These are phyloP conservation scores for Collybia mongolica DNA, from an alignment of 768 basidiomycete species.

Conservation along the genomic window DNA sequence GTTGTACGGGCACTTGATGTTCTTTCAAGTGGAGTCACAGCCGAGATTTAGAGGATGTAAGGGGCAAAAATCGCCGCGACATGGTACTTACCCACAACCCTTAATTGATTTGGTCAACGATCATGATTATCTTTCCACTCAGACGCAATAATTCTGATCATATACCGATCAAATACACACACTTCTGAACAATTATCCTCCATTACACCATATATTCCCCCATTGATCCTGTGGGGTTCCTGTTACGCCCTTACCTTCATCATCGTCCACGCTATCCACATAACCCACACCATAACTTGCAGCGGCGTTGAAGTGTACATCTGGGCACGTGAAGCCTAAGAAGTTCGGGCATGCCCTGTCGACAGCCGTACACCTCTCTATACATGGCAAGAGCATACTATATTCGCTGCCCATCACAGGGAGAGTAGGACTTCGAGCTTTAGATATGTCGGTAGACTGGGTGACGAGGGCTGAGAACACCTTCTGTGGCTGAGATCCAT, in stretches of 20 bases:
- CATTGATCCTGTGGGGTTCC: constrained; percentile 61
- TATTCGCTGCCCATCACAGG: constrained; percentile 48
- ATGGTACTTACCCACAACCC: too few relatives aligned
- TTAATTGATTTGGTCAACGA: too few relatives aligned
- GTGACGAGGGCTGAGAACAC: constrained; percentile 51
- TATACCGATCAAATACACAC: background rate
- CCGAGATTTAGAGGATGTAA: too few relatives aligned
- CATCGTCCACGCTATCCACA: constrained; percentile 55
- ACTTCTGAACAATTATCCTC: constrained; percentile 3
- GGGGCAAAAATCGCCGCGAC: too few relatives aligned
- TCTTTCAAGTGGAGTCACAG: too few relatives aligned
- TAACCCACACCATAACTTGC: constrained; percentile 77
- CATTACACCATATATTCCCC: constrained; percentile 80
- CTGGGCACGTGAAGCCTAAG: constrained; percentile 69
- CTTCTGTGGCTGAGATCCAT: constrained; percentile 18
- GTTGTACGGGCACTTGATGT: too few relatives aligned
- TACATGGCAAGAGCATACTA: constrained; percentile 69
- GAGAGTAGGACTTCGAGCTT: constrained; percentile 45
- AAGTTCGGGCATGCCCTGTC: constrained; percentile 79
- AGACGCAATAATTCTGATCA: too few relatives aligned
- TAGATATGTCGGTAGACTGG: constrained; percentile 34
- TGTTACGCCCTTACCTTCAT: constrained; percentile 45
- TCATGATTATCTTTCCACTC: too few relatives aligned
- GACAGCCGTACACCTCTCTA: constrained; percentile 72
- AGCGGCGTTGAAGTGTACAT: constrained; percentile 56